Base-by-base conservation (phyloP, 2,329 filamentous ascomycete species). In the Aspergillus sp. region DNA sequence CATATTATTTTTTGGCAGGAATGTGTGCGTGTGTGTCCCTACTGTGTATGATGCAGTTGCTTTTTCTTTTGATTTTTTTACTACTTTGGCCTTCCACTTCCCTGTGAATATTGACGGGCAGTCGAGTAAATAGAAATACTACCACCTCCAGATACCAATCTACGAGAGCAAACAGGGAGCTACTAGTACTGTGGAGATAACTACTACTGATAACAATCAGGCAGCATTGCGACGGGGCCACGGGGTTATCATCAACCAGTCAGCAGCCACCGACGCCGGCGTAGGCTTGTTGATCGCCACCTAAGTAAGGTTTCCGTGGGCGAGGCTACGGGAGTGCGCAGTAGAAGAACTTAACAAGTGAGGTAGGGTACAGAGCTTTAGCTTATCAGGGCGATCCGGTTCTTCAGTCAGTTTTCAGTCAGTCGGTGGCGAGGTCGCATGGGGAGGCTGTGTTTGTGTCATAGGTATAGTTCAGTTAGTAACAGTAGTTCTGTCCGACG, bases 321-420 rank as follows among this genome's bases (percentile, higher is more conserved):
- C 21, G 21, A 48, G 44, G 21, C 44, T 48, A 27, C 21, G 23
- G 15, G 42, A 42, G 8, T 19, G 39, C 15, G 39, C n/a, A 42
- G 17, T 8, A 19, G 15, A 19, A 8, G 6, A 23, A 11, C 23
- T 15, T 13, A 21, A 21, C 15, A 23, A 23, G 17, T 30, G 8
- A 30, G 10, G 25, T 27, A 27, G 25, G 25, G 25, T 27, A 27
- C 25, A 27, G 8, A 27, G 25, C 25, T 27, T 27, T 30, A 27
- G 47, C 47, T 50, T 50, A 50, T 50, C 47, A 50, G 47, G 47
- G 47, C 47, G 47, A 50, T 50, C 47, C 25, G 47, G 47, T 50
- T 50, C 47, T 32, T 50, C 47, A 50, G 7, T 19, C n/a, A 36
- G 32, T 36, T 27, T 23, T 27, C 32, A 36, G 41, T 11, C 17